Percentiles rank a stretch among this genome's conserved stretches.
Evolutionary conservation across 1,284 basidiomycete genomes (phyloP).

Genomic region (Rhodotorula mucilaginosa): DNA sequence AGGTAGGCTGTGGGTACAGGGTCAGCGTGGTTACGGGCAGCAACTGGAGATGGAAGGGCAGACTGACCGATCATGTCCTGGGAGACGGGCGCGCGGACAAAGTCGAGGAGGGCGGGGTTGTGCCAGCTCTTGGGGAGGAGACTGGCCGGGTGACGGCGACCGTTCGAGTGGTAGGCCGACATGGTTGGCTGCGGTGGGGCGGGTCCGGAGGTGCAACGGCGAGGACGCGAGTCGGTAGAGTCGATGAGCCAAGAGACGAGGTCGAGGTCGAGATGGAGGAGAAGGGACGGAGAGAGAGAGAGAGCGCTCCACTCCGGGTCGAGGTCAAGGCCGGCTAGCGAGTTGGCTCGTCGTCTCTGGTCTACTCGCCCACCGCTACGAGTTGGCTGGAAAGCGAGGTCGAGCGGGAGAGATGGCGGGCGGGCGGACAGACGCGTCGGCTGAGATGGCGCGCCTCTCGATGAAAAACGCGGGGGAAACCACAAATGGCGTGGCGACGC

Average conservation of each 20-base stretch:
- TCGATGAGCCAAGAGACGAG: not conserved
- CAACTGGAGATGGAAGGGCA: not conserved
- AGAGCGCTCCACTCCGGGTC: not conserved
- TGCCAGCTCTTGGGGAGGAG: conserved; percentile 53
- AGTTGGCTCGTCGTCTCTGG: too few species aligned
- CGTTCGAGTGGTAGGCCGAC: conserved; percentile 26
- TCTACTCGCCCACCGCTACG: too few species aligned
- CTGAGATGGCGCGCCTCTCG: too few species aligned
- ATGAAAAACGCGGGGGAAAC: too few species aligned
- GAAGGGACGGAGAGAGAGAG: not conserved
- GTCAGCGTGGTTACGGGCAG: not conserved
- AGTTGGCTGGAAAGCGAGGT: too few species aligned
- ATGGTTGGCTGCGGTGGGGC: too few species aligned
- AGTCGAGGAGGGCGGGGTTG: conserved; percentile 70
- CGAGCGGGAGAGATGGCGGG: too few species aligned
- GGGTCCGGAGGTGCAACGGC: not conserved
- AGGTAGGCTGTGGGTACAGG: conserved; percentile 54
- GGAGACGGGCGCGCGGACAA: conserved; percentile 73
- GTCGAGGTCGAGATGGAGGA: not conserved
- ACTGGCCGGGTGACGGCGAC: conserved; percentile 44
- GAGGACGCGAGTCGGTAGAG: not conserved
- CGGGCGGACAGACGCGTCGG: too few species aligned
- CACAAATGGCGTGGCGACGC: too few species aligned
- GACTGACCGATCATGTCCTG: conserved; percentile 68
- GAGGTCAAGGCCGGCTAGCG: too few species aligned